A percentile compares a stretch with the other conserved stretches of the same genome.
phyloP scores from a whole-genome alignment of 2,329 filamentous ascomycete species.

The Neodidymelliopsis sp. region DNA sequence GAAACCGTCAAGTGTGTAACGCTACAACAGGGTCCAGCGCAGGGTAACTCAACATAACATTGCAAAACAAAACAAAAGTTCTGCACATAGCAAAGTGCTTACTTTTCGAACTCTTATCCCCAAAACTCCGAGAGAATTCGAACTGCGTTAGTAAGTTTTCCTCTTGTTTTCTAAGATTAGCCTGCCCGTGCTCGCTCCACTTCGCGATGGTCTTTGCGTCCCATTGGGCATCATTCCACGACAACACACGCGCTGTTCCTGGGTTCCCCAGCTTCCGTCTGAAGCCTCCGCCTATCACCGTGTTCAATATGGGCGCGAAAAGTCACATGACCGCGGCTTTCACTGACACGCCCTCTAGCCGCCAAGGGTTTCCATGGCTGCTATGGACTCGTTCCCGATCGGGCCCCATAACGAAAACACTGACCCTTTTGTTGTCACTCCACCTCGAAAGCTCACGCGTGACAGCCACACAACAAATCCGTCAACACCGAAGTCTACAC shows the following conservation, averaged over 20 bases:
- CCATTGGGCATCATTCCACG: not conserved
- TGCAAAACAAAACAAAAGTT: conserved; percentile 5
- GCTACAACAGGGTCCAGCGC: too few relatives aligned
- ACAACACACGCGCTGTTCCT: too few relatives aligned
- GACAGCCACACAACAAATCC: not conserved
- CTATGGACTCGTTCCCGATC: too few relatives aligned
- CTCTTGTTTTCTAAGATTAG: conserved; percentile 3
- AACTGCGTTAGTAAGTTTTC: conserved; percentile 2
- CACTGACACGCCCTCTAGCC: conserved; percentile 16
- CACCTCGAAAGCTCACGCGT: not conserved
- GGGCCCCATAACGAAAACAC: not conserved
- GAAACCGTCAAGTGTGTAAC: too few relatives aligned
- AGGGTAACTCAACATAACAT: conserved; percentile 14
- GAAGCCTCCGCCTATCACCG: not conserved
- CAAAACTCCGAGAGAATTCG: too few relatives aligned
- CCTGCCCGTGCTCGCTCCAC: conserved; percentile 9
- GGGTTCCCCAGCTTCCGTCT: not conserved
- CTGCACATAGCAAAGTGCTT: too few relatives aligned
- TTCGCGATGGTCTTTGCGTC: not conserved
- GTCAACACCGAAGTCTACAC: conserved; percentile 17
- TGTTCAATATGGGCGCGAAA: not conserved
- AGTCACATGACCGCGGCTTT: conserved; percentile 12
- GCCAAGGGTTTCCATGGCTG: conserved; percentile 7
- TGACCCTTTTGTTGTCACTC: conserved; percentile 13
- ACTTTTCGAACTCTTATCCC: too few relatives aligned